A percentile compares a stretch with the other conserved stretches of the same genome.
These are phyloP conservation scores for Rutstroemia sp. DNA, from an alignment of 2,329 filamentous ascomycete genomes.

Conservation along the genomic window DNA sequence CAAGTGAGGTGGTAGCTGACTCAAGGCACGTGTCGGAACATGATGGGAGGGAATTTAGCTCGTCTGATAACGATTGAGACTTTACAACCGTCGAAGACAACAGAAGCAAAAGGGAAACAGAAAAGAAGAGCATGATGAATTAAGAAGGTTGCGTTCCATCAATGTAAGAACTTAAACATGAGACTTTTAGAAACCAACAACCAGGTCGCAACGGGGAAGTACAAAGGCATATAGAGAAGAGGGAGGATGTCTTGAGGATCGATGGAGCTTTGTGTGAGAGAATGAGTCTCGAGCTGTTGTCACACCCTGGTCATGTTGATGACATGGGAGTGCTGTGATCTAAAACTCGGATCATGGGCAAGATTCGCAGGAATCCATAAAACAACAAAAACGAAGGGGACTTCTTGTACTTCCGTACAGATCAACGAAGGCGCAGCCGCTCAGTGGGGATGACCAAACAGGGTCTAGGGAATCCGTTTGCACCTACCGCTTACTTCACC, in stretches of 20 bases:
- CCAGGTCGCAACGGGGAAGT: not conserved
- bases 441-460: not conserved
- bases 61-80: slow-evolving; percentile 1
- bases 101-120: not conserved
- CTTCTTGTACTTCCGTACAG: not conserved
- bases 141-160: not conserved
- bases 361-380: not conserved
- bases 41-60: slow-evolving; percentile 3
- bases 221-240: not conserved
- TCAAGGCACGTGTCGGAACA: slow-evolving; percentile 5
- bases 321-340: not conserved
- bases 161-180: not conserved
- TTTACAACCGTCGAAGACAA: not conserved
- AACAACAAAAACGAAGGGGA: not conserved
- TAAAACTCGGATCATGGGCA: not conserved
- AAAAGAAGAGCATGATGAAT: not conserved
- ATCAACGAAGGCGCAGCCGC: not conserved
- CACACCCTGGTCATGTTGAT: not conserved
- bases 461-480: too few species aligned
- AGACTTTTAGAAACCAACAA: not conserved
- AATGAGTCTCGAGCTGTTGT: not conserved
- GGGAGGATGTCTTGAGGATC: too few species aligned
- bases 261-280: too few species aligned
- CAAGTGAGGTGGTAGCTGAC: not conserved
- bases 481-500: too few species aligned